Percentiles rank a stretch among this genome's conserved stretches.
phyloP scores from a whole-genome alignment of 805 yeast species.

The Groenewaldozyma salmanticensis region DNA sequence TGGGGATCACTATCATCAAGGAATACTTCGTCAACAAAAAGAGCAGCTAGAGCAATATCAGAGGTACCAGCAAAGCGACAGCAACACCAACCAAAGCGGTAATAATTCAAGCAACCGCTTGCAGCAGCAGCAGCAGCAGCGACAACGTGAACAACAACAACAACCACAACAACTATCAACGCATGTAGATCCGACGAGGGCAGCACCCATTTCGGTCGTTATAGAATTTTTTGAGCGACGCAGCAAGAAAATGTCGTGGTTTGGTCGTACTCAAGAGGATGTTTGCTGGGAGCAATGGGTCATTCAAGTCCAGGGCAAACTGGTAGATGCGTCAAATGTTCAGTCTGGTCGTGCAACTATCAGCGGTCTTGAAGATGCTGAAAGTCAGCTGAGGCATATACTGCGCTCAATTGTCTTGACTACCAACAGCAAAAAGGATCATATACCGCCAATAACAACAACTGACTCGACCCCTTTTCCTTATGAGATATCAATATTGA shows the following conservation, averaged over 20 bases:
- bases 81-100: no score
- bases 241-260: conserved; percentile 45
- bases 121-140: no score
- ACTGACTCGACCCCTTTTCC: conserved; percentile 61
- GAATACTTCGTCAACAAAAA: no score
- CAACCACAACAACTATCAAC: no score
- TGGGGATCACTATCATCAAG: no score
- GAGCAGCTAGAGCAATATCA: no score
- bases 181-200: no score
- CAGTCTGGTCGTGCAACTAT: conserved; percentile 11
- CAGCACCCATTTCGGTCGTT: no score
- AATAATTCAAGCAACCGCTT: no score
- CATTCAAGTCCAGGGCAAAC: conserved; percentile 32
- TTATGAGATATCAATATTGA: conserved; percentile 31
- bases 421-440: conserved; percentile 50
- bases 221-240: conserved; percentile 24
- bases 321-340: conserved; percentile 14
- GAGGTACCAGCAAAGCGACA: no score
- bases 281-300: conserved; percentile 72
- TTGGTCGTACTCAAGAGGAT: conserved; percentile 38
- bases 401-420: conserved; percentile 40
- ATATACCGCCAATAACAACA: conserved; percentile 66
- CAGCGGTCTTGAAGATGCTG: conserved; percentile 25
- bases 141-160: no score
- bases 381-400: conserved; percentile 30